Conservation (phyloP, 2,329 filamentous ascomycete genomes). For the Ceratocystis harringtonii region DNA sequence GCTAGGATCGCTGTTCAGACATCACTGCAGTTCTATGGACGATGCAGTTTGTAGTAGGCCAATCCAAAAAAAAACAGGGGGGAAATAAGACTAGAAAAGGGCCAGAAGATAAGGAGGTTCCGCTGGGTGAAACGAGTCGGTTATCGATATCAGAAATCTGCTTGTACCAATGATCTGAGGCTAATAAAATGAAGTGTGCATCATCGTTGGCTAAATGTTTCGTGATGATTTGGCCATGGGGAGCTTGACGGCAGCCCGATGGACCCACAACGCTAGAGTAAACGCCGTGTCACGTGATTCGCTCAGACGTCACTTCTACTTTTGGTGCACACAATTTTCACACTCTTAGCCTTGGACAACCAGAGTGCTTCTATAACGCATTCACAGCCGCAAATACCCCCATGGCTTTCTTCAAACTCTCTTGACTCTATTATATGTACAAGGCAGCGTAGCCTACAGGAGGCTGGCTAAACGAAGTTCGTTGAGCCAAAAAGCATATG, state of each 20-base stretch:
- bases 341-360: not conserved
- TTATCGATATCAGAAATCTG: not conserved
- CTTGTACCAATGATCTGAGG: not conserved
- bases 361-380: too few species aligned
- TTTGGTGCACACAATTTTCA: not conserved
- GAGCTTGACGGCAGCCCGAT: not conserved
- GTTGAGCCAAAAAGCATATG: too few species aligned
- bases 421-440: too few species aligned
- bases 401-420: too few species aligned
- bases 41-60: not conserved
- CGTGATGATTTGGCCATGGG: not conserved
- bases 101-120: not conserved
- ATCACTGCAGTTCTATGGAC: not conserved
- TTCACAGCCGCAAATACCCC: too few species aligned
- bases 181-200: not conserved
- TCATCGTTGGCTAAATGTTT: not conserved
- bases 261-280: not conserved
- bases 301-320: not conserved
- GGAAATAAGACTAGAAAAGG: not conserved
- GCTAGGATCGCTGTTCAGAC: constrained; percentile 9
- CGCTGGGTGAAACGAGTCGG: not conserved
- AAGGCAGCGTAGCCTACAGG: too few species aligned
- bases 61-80: not conserved
- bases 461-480: too few species aligned
- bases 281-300: not conserved